A percentile compares a stretch with the other conserved stretches of the same genome.
phyloP scores from a whole-genome alignment of 208 protist genomes.

The Trichomonas vaginalis region DNA sequence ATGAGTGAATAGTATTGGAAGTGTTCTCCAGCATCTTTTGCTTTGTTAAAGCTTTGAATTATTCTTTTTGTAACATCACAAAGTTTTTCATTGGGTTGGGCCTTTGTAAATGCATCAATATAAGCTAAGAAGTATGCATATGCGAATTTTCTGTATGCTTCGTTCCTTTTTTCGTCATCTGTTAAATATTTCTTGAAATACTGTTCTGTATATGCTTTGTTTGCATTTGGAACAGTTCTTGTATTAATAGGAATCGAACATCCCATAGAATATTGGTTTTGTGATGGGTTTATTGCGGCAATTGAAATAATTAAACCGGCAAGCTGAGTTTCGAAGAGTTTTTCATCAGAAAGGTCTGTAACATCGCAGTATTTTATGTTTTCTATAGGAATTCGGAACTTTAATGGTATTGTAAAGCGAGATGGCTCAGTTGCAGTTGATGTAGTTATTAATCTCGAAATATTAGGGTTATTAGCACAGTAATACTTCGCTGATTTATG shows the following conservation, averaged over 20 bases:
- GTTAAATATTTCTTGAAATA: not conserved
- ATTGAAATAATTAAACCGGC: not conserved
- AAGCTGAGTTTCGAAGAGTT: not conserved
- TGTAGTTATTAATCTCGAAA: not conserved
- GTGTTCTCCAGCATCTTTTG: not conserved
- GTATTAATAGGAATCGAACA: not conserved
- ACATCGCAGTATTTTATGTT: not conserved
- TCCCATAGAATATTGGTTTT: not conserved
- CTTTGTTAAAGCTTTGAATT: not conserved
- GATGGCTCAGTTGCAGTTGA: not conserved
- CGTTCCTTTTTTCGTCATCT: not conserved
- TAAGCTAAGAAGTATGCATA: not conserved
- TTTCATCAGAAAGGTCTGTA: not conserved
- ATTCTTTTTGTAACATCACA: not conserved
- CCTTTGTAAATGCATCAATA: not conserved
- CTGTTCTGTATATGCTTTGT: not conserved
- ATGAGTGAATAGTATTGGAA: not conserved
- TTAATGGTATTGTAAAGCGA: not conserved
- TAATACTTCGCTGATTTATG: not conserved
- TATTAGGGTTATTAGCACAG: not conserved
- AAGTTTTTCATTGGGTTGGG: not conserved
- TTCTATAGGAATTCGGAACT: not conserved
- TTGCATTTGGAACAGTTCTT: not conserved
- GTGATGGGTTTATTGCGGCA: not conserved
- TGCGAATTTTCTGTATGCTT: not conserved